Percentiles rank a stretch among this genome's conserved stretches.
Conservation (phyloP, 2,329 filamentous ascomycete species). For the Cryphonectria naterciae region DNA sequence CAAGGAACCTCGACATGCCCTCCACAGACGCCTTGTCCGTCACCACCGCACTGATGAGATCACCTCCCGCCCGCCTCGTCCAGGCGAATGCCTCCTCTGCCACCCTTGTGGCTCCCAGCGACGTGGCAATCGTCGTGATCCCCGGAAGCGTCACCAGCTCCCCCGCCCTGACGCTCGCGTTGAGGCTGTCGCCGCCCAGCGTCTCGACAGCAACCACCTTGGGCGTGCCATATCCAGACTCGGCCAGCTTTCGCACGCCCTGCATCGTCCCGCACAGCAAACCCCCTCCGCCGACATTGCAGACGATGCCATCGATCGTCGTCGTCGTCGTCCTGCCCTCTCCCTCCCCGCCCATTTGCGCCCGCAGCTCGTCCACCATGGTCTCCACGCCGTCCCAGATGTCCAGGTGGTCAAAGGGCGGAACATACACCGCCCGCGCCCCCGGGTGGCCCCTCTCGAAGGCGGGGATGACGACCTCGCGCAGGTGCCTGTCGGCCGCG, state of each 20-base stretch:
- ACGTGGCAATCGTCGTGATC: slow-evolving; percentile 74
- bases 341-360: slow-evolving; percentile 38
- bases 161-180: slow-evolving; percentile 56
- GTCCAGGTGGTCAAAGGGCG: slow-evolving; percentile 68
- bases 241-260: slow-evolving; percentile 55
- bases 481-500: slow-evolving; percentile 70
- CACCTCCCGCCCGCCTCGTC: slow-evolving; percentile 48
- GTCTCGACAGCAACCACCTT: slow-evolving; percentile 75
- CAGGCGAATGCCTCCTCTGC: slow-evolving; percentile 62
- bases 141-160: slow-evolving; percentile 63
- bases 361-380: slow-evolving; percentile 53
- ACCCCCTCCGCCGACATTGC: slow-evolving; percentile 73
- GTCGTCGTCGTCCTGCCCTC: slow-evolving; percentile 40
- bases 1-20: slow-evolving; percentile 75
- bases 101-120: slow-evolving; percentile 70
- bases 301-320: slow-evolving; percentile 65
- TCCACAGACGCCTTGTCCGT: slow-evolving; percentile 78
- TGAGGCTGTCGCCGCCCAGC: slow-evolving; percentile 68
- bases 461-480: slow-evolving; percentile 42
- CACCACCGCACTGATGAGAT: slow-evolving; percentile 63
- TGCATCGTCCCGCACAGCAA: slow-evolving; percentile 70
- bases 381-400: slow-evolving; percentile 68
- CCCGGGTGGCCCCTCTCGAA: slow-evolving; percentile 47
- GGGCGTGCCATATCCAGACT: slow-evolving; percentile 29
- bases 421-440: slow-evolving; percentile 59